Base-by-base conservation (phyloP, 176 grass and related monocot species). In the Poa annua region DNA sequence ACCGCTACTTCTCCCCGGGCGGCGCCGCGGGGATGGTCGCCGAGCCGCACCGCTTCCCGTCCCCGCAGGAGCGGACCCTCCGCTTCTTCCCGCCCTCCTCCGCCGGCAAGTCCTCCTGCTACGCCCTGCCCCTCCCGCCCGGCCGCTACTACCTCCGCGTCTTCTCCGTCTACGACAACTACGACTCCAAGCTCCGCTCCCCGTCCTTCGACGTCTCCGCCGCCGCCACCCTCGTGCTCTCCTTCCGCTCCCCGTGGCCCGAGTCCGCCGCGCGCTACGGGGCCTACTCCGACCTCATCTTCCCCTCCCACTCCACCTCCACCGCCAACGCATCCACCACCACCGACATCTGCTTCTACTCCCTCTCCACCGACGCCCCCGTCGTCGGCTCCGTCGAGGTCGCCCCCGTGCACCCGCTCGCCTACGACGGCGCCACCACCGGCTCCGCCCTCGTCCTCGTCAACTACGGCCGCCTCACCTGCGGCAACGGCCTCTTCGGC, bases 111-210 rank as follows among this genome's bases (percentile, higher is more conserved):
- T 90, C 92, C 56, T 92, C 82, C 38, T 99, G 97, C 93, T 99
- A 99, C 85, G 89, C 97, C 52, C 78, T 99, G 0, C 97, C 97
- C 0, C 81, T 99, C 0, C 85, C 94, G 0, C 75, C 89, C 12
- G 97, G 97, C 33, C 91, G 97, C 55, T 99, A 99, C 86, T 99
- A 99, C 84, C 85, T 99, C 20, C 93, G 97, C 81, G 53, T 90
- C 77, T 99, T 99, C 91, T 90, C 97, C 50, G 91, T 99, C 74
- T 99, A 99, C 89, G 97, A 99, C 84, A 99, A 99, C 88, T 99
- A 96, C 86, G 91, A 99, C 81, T 94, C 93, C 57, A 96, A 99
- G 83, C 65, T 89, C 42, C 91, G 89, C 8, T 87, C 93, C 3
- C 97, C 97, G 0, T 94, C 91, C 86, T 99, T 92, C 84, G 97